phyloP scores from a whole-genome alignment of 306 rosid species.

The Lathyrus aphaca region DNA sequence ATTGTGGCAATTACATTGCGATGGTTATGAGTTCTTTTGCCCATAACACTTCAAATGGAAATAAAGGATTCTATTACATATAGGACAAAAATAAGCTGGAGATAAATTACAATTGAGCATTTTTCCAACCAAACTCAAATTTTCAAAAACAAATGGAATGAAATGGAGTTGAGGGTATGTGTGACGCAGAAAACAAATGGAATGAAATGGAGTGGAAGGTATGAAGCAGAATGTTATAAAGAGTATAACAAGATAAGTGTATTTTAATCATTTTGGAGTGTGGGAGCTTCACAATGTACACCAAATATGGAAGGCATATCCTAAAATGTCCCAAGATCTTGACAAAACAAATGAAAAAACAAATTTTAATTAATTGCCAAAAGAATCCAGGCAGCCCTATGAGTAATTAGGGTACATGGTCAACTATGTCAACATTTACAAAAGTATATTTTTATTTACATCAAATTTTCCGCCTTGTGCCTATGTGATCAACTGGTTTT shows the following conservation, averaged over 20 bases:
- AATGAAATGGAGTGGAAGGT: too few species aligned
- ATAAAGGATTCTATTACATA: background rate
- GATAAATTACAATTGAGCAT: too few species aligned
- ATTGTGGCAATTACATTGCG: background rate
- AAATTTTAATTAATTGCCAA: slow-evolving; percentile 3
- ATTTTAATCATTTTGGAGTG: too few species aligned
- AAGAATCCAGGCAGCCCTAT: slow-evolving; percentile 7
- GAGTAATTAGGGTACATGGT: background rate
- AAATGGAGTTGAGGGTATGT: too few species aligned
- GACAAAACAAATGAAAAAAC: background rate
- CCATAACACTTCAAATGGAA: background rate
- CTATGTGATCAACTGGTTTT: background rate
- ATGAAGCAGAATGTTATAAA: too few species aligned
- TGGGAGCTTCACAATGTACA: background rate
- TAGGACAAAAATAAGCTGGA: background rate
- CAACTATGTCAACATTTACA: background rate
- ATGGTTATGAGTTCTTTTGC: background rate
- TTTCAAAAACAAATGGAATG: too few species aligned
- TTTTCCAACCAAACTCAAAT: too few species aligned
- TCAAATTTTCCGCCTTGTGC: background rate
- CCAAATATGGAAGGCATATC: background rate
- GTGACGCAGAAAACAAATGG: background rate
- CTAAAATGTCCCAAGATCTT: background rate
- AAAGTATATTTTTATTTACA: background rate
- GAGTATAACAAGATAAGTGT: too few species aligned